phyloP scores from a whole-genome alignment of 2,329 filamentous ascomycete genomes.

The Fusarium sp. region DNA sequence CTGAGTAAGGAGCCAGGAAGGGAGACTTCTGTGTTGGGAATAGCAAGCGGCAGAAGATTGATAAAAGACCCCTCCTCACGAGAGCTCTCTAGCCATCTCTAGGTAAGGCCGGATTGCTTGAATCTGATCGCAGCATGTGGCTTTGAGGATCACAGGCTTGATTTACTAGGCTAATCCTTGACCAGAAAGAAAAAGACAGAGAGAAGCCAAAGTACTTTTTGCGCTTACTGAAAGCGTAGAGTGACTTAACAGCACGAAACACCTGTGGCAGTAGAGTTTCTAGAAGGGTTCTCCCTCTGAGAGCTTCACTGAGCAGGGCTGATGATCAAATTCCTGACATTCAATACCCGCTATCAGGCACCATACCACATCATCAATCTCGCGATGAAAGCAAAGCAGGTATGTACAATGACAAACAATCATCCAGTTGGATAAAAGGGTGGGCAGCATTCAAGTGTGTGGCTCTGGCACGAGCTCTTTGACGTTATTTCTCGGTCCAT shows the following conservation, averaged over 20 bases:
- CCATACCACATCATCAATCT: neutral
- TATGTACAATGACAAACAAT: slow-evolving; percentile 36
- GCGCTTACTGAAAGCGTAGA: slow-evolving; percentile 4
- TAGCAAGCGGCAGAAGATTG: slow-evolving; percentile 41
- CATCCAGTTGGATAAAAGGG: slow-evolving; percentile 42
- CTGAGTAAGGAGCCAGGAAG: slow-evolving; percentile 22
- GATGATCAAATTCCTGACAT: slow-evolving; percentile 22
- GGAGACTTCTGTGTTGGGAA: slow-evolving; percentile 37
- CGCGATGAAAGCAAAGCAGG: neutral
- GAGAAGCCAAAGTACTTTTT: slow-evolving; percentile 18
- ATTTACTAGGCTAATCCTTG: slow-evolving; percentile 41
- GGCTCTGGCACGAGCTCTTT: slow-evolving; percentile 20
- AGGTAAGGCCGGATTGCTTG: slow-evolving; percentile 37
- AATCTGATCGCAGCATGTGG: slow-evolving; percentile 48
- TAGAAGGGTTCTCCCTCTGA: slow-evolving; percentile 36
- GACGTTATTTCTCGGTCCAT: slow-evolving; percentile 31
- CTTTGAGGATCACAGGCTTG: slow-evolving; percentile 45
- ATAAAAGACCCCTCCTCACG: slow-evolving; percentile 32
- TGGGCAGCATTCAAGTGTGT: slow-evolving; percentile 18
- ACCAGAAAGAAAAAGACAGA: neutral
- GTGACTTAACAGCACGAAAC: slow-evolving; percentile 12
- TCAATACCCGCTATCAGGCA: slow-evolving; percentile 8
- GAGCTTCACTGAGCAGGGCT: slow-evolving; percentile 11
- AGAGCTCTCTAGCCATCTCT: slow-evolving; percentile 35
- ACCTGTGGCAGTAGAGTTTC: slow-evolving; percentile 26